Evolutionary conservation across 2,329 filamentous ascomycete genomes (phyloP), one percentile per base, ranked within the genome.

Genomic region (Paecilomyces dactylethromorphus): DNA sequence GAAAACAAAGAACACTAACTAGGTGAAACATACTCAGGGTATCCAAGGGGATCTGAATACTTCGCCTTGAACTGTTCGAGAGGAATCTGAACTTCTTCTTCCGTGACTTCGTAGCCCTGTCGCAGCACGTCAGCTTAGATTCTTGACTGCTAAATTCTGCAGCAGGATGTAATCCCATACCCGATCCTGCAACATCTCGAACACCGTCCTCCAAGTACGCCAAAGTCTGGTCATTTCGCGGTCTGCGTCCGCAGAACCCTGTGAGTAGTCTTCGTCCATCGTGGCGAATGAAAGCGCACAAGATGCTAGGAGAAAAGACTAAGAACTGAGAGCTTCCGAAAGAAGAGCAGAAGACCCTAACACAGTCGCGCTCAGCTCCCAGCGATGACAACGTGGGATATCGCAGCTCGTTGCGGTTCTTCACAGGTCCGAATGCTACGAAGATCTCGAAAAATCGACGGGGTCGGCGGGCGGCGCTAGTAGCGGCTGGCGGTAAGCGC

Each of bases 101-200:
- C 91, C 39, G 90, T 84, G 50, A 99, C 83, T 71, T 96, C 89
- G 78, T 99, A 99, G 69, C 95, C 94, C 92, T 97, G 74, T 18
- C 55, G 15, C 39, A n/a, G 39, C 39, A 45, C 39, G 39, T 45
- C 39, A 45, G 39, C 15, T 18, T 2, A 7, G n/a, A 45, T 45
- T 45, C 32, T 33, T 21, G 6, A 18, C n/a, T 2, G 10, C 6
- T 5, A 1, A 21, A 45, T n/a, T 18, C 39, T 45, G 15, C 39
- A 21, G 6, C 10, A 45, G 1, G 8, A 45, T 45, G 39, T n/a
- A n/a, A n/a, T 45, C 55, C 53, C 89, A 69, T 84, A 96, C 92
- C 74, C 93, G 81, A 76, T 97, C 94, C 62, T 84, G 82, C 67
- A 94, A 88, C 93, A 99, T 96, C 82, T 99, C 91, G 76, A 96